Evolutionary conservation across 257 asterid genomes (phyloP).

Genomic region (Solanum lignicaule): DNA sequence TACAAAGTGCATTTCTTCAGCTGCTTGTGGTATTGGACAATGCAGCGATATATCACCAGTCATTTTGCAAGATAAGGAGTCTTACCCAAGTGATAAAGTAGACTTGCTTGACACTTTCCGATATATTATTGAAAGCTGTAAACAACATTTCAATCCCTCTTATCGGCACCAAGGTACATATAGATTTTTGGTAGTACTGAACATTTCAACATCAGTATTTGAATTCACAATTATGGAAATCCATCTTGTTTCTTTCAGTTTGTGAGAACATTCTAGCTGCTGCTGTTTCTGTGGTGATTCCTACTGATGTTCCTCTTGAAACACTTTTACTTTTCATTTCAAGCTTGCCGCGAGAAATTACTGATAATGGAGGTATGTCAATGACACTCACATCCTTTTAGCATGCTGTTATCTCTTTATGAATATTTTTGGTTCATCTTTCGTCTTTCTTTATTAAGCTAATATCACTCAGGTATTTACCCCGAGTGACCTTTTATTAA

Average conservation of each 20-base stretch:
- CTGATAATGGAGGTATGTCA: conserved; percentile 73
- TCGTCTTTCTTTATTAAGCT: not conserved
- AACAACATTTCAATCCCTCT: conserved; percentile 77
- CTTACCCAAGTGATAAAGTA: conserved; percentile 26
- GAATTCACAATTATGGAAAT: not conserved
- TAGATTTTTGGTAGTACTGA: conserved; percentile 5
- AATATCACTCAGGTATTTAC: not conserved
- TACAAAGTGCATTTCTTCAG: conserved; percentile 69
- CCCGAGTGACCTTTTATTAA: not conserved
- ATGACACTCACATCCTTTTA: not conserved
- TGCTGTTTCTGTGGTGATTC: conserved; percentile 54
- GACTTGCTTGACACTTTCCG: conserved; percentile 64
- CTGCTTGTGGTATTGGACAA: conserved; percentile 42
- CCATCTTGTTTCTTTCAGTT: conserved; percentile 43
- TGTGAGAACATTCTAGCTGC: conserved; percentile 64
- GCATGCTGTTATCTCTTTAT: not conserved
- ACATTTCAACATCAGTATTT: not conserved
- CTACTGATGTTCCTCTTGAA: conserved; percentile 58
- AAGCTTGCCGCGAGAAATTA: conserved; percentile 72
- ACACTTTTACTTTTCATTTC: conserved; percentile 65
- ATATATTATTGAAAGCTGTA: conserved; percentile 66
- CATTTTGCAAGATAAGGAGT: conserved; percentile 18
- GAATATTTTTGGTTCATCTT: not conserved
- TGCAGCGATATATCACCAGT: conserved; percentile 16
- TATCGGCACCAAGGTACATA: conserved; percentile 70